Percentiles rank a stretch among this genome's conserved stretches.
Conservation (phyloP, 176 grass and related monocot species). For the Metroxylon sagu region DNA sequence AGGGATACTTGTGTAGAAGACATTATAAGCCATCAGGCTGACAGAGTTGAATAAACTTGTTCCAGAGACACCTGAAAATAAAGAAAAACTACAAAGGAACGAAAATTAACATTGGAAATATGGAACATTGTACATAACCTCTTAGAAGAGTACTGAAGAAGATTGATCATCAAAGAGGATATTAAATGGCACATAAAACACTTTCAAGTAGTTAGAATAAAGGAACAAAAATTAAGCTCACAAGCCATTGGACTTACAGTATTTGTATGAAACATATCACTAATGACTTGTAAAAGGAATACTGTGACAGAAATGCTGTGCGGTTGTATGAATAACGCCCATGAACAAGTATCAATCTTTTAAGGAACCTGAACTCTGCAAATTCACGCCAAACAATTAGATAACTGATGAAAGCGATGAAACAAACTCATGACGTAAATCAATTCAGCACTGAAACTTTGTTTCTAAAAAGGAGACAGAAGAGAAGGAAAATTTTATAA, state of each 20-base stretch:
- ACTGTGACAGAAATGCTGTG: conserved; percentile 85
- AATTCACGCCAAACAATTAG: conserved; percentile 5
- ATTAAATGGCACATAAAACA: conserved; percentile 3
- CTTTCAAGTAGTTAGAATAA: no score
- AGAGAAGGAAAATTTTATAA: no score
- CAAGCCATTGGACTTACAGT: conserved; percentile 41
- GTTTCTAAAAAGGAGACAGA: no score
- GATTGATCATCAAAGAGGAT: neutral
- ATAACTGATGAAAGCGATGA: conserved; percentile 6
- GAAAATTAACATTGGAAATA: neutral
- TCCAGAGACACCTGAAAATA: conserved; percentile 70
- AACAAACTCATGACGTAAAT: neutral
- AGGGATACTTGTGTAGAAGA: conserved; percentile 89
- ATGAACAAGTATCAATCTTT: conserved; percentile 89
- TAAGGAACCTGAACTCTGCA: conserved; percentile 86
- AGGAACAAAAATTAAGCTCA: no score
- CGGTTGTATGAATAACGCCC: conserved; percentile 93
- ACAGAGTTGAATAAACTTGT: conserved; percentile 85
- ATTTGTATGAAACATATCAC: conserved; percentile 92
- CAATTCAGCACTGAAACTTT: no score
- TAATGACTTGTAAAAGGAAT: conserved; percentile 94
- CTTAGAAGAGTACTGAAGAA: neutral
- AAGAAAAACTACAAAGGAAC: conserved; percentile 51
- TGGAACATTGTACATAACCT: neutral
- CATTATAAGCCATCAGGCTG: conserved; percentile 95